phyloP scores from a whole-genome alignment of 2,329 filamentous ascomycete genomes.

The Alternaria dauci region DNA sequence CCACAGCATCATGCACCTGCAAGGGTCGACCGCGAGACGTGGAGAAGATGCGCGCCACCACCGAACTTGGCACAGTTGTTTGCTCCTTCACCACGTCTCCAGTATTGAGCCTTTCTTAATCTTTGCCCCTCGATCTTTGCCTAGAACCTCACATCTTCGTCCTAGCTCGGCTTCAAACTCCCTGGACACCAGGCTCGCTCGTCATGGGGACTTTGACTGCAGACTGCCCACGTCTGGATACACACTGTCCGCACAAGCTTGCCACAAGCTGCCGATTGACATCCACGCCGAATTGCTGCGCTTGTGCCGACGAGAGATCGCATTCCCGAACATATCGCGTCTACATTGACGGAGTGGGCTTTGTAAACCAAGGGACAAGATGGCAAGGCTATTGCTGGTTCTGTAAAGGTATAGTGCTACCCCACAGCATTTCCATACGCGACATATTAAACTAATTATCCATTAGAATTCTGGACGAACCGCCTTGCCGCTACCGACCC shows the following conservation, averaged over 20 bases:
- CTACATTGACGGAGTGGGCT: slow-evolving; percentile 61
- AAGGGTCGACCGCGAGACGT: slow-evolving; percentile 8
- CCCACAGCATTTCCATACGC: too few species aligned
- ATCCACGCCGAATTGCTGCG: slow-evolving; percentile 52
- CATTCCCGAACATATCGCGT: slow-evolving; percentile 56
- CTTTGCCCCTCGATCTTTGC: not conserved
- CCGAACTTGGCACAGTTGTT: slow-evolving; percentile 1
- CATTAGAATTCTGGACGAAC: slow-evolving; percentile 59
- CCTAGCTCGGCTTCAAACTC: not conserved
- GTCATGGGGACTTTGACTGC: slow-evolving; percentile 53
- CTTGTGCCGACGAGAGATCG: slow-evolving; percentile 51
- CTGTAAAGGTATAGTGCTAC: slow-evolving; percentile 51
- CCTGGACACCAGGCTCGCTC: not conserved
- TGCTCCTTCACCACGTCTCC: not conserved
- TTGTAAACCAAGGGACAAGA: slow-evolving; percentile 57
- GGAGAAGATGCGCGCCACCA: slow-evolving; percentile 10
- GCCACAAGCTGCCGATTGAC: slow-evolving; percentile 54
- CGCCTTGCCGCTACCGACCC: slow-evolving; percentile 54
- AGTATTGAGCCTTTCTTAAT: not conserved
- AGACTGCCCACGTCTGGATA: slow-evolving; percentile 46
- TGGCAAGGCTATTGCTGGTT: slow-evolving; percentile 63
- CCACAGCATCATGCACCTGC: slow-evolving; percentile 15
- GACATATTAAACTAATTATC: slow-evolving; percentile 11
- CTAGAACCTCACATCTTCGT: not conserved
- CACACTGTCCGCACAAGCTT: slow-evolving; percentile 54